phyloP scores from a whole-genome alignment of 2,329 filamentous ascomycete species.

The Sordariomycetes sp. region DNA sequence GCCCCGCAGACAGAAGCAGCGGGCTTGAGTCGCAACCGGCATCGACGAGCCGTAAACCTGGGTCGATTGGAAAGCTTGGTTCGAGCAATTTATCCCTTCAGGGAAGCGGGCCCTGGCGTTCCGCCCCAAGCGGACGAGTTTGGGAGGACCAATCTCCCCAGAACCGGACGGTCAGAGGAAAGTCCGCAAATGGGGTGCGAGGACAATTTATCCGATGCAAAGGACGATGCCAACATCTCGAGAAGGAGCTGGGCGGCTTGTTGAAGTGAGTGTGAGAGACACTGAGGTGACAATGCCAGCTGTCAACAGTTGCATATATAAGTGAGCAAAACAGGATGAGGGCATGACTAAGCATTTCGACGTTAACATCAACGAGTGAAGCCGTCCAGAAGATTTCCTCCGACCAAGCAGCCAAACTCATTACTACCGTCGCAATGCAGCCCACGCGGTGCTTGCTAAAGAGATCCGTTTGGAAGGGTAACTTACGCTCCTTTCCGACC shows the following conservation, averaged over 20 bases:
- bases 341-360: background rate
- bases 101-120: background rate
- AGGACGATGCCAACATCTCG: too few species aligned
- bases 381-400: background rate
- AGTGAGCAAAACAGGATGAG: too few species aligned
- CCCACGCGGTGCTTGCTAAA: constrained; percentile 53
- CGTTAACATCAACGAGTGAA: background rate
- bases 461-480: constrained; percentile 86
- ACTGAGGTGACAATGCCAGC: too few species aligned
- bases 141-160: background rate
- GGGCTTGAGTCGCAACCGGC: background rate
- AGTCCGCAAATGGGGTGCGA: too few species aligned
- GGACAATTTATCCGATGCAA: too few species aligned
- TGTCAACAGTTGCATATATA: too few species aligned
- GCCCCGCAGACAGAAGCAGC: background rate
- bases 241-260: too few species aligned
- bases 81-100: background rate
- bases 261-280: too few species aligned
- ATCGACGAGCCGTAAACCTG: background rate
- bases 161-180: too few species aligned
- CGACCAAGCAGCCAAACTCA: background rate
- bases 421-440: constrained; percentile 3
- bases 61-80: background rate
- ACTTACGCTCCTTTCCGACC: background rate
- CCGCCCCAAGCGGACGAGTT: background rate